Base-by-base conservation (phyloP, 345 rosid genomes). In the Brassica incana region DNA sequence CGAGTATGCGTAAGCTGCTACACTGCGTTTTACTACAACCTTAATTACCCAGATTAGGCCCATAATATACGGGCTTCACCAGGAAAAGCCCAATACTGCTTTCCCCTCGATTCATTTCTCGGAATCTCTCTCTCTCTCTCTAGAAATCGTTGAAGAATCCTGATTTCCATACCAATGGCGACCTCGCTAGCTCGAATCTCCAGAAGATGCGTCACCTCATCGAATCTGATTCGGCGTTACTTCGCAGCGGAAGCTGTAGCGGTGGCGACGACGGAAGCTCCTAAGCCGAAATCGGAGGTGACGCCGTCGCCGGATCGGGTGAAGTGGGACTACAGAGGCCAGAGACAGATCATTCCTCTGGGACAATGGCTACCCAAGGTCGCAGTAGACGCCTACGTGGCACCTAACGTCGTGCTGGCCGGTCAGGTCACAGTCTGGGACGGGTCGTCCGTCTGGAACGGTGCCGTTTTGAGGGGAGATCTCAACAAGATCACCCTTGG, bases 271-370 rank as follows among this genome's bases (percentile, higher is more conserved):
- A 58, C 84, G 36, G 86, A 87, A 40, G 75, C 75, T 2, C 84
- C 86, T 20, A 89, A 88, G 67, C 84, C 84, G 25, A 74, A 20
- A 73, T 69, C 65, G 75, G 14, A 87, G 72, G 84, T 93, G 63
- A 79, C 85, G 78, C 91, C 91, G 40, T 91, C 92, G 64, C 71
- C 85, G 80, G 97, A 95, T 89, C 90, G 93, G 45, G 90, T 88
- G 80, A 92, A 90, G 27, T 96, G 98, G 99, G 99, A 96, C 82
- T 96, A 93, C 80, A 84, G 98, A 81, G 99, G 98, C 59, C 98
- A 96, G 84, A 84, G 97, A 79, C 86, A 84, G 91, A 92, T 92
- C 75, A 92, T 93, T 35, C 99, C 99, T 35, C 78, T 96, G 76
- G 97, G 97, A 0, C 97, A 93, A 85, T 93, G 99, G 99, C 72